Evolutionary conservation across 179 eudicot genomes (phyloP).

Genomic region (Sideroxylon spinosum): DNA sequence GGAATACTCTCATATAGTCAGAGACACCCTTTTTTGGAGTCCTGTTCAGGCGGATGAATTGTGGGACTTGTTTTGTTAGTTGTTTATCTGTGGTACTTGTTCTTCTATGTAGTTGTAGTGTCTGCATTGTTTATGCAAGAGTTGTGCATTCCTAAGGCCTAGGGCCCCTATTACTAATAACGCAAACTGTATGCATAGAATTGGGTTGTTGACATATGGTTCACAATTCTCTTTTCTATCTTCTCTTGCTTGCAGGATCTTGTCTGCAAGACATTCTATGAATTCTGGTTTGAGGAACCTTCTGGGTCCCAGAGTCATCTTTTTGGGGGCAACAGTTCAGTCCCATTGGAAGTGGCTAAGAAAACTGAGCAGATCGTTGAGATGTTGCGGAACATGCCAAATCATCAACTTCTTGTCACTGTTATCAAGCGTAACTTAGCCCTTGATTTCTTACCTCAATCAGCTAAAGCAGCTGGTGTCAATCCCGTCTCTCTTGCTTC

Average conservation of each 20-base stretch:
- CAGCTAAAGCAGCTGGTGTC: conserved; percentile 81
- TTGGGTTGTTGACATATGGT: not conserved
- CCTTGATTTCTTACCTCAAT: conserved; percentile 92
- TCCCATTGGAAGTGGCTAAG: conserved; percentile 86
- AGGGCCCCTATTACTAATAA: not conserved
- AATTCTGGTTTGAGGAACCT: conserved; percentile 99
- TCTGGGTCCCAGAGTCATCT: conserved; percentile 47
- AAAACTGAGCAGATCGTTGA: conserved; percentile 97
- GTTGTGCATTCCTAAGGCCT: not conserved
- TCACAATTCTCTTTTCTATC: not conserved
- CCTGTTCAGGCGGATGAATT: not conserved
- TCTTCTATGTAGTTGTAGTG: not conserved
- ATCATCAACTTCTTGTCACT: conserved; percentile 76
- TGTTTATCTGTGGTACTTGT: not conserved
- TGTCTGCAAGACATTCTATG: conserved; percentile 95
- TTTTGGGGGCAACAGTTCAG: conserved; percentile 80
- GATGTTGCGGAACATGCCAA: conserved; percentile 79
- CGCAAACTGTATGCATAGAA: not conserved
- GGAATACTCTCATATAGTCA: not conserved
- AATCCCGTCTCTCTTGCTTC: conserved; percentile 79
- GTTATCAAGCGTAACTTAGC: conserved; percentile 84
- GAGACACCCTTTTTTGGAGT: not conserved
- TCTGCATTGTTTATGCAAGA: not conserved
- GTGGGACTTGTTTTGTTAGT: not conserved
- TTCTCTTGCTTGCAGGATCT: conserved; percentile 59